phyloP scores from a whole-genome alignment of 306 rosid species.

The Oxytropis ochrocephala region DNA sequence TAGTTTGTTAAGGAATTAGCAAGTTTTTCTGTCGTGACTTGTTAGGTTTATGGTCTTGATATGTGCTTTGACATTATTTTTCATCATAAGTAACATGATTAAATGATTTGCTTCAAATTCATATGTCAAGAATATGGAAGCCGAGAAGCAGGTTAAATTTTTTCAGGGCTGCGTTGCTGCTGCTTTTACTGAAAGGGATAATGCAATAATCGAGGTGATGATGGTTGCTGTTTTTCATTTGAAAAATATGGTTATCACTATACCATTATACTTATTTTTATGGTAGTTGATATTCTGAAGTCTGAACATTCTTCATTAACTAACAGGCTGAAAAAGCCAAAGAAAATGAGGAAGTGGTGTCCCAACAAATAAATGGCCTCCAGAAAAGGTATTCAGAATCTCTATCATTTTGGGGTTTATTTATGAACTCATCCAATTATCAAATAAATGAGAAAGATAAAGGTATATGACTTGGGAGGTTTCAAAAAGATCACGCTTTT shows the following conservation, averaged over 20 bases:
- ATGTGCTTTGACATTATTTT: not conserved
- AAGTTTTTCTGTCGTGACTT: not conserved
- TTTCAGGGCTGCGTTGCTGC: constrained; percentile 96
- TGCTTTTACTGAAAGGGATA: constrained; percentile 94
- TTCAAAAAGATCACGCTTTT: not conserved
- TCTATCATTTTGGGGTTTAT: not conserved
- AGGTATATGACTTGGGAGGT: not conserved
- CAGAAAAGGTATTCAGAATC: constrained; percentile 54
- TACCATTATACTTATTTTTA: not conserved
- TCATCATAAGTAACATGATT: not conserved
- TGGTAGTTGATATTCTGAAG: constrained; percentile 22
- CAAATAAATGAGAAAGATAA: constrained; percentile 5
- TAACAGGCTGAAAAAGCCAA: constrained; percentile 87
- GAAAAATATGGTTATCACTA: not conserved
- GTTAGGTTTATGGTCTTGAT: not conserved
- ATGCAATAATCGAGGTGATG: constrained; percentile 81
- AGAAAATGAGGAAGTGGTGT: constrained; percentile 75
- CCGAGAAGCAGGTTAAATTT: constrained; percentile 95
- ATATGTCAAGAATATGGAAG: constrained; percentile 63
- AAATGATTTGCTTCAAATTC: constrained; percentile 11
- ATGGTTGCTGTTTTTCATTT: not conserved
- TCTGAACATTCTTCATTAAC: constrained; percentile 23
- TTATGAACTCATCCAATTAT: not conserved
- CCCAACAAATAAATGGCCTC: constrained; percentile 41
- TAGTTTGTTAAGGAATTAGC: constrained; percentile 8